phyloP scores from a whole-genome alignment of 352 stramenopile species.

The Pythium volutum region DNA sequence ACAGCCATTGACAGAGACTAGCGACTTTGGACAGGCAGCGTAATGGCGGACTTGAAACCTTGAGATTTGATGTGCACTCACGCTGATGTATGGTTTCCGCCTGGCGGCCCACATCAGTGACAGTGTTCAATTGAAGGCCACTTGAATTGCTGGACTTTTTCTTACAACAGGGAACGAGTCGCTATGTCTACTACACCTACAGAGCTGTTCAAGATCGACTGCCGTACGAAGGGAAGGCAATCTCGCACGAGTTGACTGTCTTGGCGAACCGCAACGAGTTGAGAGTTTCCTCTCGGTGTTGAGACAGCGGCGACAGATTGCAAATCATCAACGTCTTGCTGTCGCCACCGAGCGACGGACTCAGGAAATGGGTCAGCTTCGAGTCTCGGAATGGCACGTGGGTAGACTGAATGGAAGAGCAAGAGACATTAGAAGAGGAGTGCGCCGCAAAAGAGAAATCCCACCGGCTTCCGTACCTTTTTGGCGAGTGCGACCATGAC shows the following conservation, averaged over 20 bases:
- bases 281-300: constrained; percentile 80
- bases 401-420: constrained; percentile 31
- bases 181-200: neutral
- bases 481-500: constrained; percentile 81
- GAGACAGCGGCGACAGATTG: constrained; percentile 74
- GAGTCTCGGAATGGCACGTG: constrained; percentile 89
- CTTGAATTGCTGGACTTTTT: neutral
- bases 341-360: constrained; percentile 78
- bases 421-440: neutral
- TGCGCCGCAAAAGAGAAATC: neutral
- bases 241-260: constrained; percentile 87
- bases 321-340: constrained; percentile 92
- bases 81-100: neutral
- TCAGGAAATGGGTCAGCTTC: constrained; percentile 87
- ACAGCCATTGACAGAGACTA: constrained; percentile 13
- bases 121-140: neutral
- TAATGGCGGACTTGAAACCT: too few relatives aligned
- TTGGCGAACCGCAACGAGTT: constrained; percentile 88
- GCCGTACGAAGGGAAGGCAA: constrained; percentile 62
- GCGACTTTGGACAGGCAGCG: neutral
- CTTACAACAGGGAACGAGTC: constrained; percentile 3
- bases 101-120: neutral
- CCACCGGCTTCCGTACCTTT: constrained; percentile 41
- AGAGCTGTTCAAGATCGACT: constrained; percentile 33
- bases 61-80: too few relatives aligned